These are phyloP conservation scores for Euphorbia tirucalli DNA, from an alignment of 345 rosid genomes.

Conservation along the genomic window DNA sequence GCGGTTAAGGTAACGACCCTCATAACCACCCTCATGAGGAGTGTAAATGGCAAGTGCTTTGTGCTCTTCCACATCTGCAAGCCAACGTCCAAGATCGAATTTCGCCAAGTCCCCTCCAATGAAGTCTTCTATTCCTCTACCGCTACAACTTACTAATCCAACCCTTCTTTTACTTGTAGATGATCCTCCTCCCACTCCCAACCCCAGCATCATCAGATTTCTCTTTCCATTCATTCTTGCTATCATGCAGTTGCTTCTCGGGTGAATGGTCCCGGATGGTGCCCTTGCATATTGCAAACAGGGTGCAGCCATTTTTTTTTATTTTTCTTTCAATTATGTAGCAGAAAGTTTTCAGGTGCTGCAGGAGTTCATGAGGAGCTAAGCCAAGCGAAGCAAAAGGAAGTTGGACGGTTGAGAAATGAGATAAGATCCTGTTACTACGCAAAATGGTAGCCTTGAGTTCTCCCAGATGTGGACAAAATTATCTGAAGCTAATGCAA, in stretches of 20 bases:
- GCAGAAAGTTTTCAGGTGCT: neutral
- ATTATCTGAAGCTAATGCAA: neutral
- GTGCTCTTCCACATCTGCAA: conserved; percentile 81
- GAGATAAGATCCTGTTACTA: conserved; percentile 27
- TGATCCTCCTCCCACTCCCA: neutral
- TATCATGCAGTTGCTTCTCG: neutral
- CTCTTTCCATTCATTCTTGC: neutral
- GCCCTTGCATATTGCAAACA: conserved; percentile 32
- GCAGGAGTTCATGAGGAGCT: neutral
- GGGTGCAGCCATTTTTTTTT: conserved; percentile 27
- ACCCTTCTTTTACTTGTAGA: conserved; percentile 9
- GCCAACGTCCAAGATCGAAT: conserved; percentile 71
- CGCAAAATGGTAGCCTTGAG: neutral
- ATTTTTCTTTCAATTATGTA: neutral
- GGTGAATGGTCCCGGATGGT: conserved; percentile 19
- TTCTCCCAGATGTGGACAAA: neutral
- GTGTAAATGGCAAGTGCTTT: conserved; percentile 81
- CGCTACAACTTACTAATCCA: conserved; percentile 35
- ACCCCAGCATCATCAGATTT: neutral
- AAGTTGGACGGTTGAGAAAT: conserved; percentile 35
- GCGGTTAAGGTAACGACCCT: conserved; percentile 79
- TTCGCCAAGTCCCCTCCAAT: conserved; percentile 79
- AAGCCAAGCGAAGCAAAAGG: conserved; percentile 1
- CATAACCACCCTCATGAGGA: conserved; percentile 94
- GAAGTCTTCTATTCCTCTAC: conserved; percentile 54